These are phyloP conservation scores for Sordaria brevicollis DNA, from an alignment of 495 filamentous ascomycete genomes.

Conservation along the genomic window DNA sequence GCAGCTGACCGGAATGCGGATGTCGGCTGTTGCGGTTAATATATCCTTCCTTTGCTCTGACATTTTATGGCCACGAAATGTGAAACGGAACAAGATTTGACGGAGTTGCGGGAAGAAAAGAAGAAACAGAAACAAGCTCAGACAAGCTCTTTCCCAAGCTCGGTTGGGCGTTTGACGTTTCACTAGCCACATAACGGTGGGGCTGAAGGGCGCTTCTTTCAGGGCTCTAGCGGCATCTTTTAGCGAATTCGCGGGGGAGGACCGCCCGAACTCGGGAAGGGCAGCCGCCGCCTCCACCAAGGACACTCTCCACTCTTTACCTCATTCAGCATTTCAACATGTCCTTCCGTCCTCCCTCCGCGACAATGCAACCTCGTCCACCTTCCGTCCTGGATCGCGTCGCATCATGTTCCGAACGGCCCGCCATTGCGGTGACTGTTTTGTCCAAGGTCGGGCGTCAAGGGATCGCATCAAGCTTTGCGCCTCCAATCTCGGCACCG, in stretches of 20 bases:
- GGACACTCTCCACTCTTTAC: background rate
- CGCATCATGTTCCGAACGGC: constrained; percentile 3
- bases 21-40: background rate
- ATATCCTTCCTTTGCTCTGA: background rate
- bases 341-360: constrained; percentile 19
- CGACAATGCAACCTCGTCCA: constrained; percentile 16
- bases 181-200: background rate
- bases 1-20: background rate
- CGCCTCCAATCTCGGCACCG: background rate
- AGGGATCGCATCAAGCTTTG: background rate
- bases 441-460: no score
- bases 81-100: background rate
- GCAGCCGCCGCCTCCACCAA: background rate
- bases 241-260: background rate
- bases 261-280: background rate
- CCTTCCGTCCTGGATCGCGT: constrained; percentile 1
- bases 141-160: background rate
- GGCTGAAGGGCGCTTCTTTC: background rate
- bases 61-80: background rate
- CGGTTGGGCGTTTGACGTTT: background rate
- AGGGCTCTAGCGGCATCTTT: background rate
- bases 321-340: background rate
- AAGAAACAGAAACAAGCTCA: background rate
- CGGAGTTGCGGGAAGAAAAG: background rate
- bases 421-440: constrained; percentile 15